Conservation (phyloP, 2,329 filamentous ascomycete genomes). For the Aspergillus novoparasiticus region DNA sequence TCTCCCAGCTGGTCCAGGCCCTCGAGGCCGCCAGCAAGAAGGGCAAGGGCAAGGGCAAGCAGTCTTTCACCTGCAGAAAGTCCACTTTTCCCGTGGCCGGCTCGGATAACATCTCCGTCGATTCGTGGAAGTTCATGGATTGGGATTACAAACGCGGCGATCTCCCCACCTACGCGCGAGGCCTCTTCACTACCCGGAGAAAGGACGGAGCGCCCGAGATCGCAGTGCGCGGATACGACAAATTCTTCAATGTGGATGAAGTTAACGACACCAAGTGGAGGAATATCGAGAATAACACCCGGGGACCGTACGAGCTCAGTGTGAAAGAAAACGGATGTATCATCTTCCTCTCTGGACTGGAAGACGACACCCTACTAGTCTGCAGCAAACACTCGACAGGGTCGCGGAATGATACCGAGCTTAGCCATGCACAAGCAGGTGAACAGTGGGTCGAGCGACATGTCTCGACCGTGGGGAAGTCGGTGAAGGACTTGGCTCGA, state of each 20-base stretch:
- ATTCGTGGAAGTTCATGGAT: conserved; percentile 92
- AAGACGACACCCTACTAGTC: conserved; percentile 87
- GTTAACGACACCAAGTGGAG: conserved; percentile 79
- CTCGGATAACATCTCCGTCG: conserved; percentile 66
- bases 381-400: conserved; percentile 99
- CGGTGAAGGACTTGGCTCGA: conserved; percentile 73
- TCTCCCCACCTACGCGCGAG: conserved; percentile 88
- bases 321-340: conserved; percentile 99
- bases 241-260: conserved; percentile 95
- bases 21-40: conserved; percentile 58
- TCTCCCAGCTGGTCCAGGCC: conserved; percentile 65
- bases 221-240: conserved; percentile 89
- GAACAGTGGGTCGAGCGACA: conserved; percentile 82
- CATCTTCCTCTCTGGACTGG: conserved; percentile 91
- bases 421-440: conserved; percentile 83
- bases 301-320: conserved; percentile 90
- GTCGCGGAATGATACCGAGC: conserved; percentile 65
- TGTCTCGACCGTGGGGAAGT: conserved; percentile 75
- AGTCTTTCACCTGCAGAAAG: conserved; percentile 74
- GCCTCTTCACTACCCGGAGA: conserved; percentile 83
- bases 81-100: conserved; percentile 72
- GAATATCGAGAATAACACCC: conserved; percentile 73
- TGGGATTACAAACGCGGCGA: conserved; percentile 91
- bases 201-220: conserved; percentile 72
- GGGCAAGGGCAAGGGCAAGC: conserved; percentile 54